A percentile compares a stretch with the other conserved stretches of the same genome.
Conservation (phyloP, 2,329 filamentous ascomycete species). For the Neonectria magnoliae region DNA sequence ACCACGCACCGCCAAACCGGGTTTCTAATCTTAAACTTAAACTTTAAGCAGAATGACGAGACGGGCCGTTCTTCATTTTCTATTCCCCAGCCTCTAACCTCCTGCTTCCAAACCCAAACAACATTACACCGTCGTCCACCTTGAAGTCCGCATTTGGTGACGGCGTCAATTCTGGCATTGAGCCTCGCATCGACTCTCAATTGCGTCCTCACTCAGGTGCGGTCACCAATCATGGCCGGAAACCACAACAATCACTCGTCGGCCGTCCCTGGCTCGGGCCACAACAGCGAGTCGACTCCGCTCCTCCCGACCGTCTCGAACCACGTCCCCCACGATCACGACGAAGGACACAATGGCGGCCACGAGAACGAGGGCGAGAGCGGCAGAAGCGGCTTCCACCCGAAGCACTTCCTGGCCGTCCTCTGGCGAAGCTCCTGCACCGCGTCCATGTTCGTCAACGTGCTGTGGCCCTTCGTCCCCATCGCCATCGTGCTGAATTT, state of each 20-base stretch:
- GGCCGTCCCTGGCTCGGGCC: neutral
- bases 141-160: neutral
- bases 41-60: neutral
- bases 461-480: conserved; percentile 60
- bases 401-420: conserved; percentile 53
- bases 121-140: neutral
- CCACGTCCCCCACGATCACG: conserved; percentile 25
- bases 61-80: neutral
- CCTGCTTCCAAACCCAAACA: neutral
- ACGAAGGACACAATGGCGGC: conserved; percentile 14
- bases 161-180: neutral
- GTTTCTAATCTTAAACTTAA: neutral
- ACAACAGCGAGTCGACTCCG: conserved; percentile 35
- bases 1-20: neutral
- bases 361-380: conserved; percentile 54
- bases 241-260: neutral
- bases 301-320: conserved; percentile 41
- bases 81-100: neutral
- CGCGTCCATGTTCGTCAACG: conserved; percentile 57
- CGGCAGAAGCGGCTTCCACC: conserved; percentile 55
- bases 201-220: neutral
- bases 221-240: neutral
- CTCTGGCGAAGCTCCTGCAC: conserved; percentile 56
- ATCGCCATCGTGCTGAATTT: conserved; percentile 55
- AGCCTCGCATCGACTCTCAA: neutral